phyloP scores from a whole-genome alignment of 768 basidiomycete genomes.

The Hypholoma fasciculare region DNA sequence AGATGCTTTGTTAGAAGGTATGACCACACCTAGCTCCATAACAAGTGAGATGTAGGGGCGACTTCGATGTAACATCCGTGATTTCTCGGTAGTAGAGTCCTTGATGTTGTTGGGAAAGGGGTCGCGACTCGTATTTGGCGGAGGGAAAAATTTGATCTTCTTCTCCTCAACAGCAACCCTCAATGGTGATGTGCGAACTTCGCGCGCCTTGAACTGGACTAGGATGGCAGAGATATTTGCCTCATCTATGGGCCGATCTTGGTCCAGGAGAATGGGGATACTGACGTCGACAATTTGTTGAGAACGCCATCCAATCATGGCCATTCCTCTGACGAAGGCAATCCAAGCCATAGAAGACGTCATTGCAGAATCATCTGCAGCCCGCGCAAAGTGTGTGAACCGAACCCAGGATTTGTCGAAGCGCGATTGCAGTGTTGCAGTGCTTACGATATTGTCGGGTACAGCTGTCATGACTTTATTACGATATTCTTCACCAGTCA shows the following conservation, averaged over 20 bases:
- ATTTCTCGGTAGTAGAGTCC: neutral
- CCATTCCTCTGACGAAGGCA: conserved; percentile 26
- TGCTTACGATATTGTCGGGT: conserved; percentile 20
- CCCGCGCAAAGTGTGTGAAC: conserved; percentile 31
- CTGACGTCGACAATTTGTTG: conserved; percentile 22
- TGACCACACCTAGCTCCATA: conserved; percentile 10
- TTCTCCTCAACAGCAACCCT: neutral
- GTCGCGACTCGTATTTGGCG: neutral
- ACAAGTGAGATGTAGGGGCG: conserved; percentile 15
- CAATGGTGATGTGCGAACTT: neutral
- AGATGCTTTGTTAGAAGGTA: neutral
- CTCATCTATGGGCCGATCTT: conserved; percentile 6
- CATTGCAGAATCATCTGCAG: conserved; percentile 19
- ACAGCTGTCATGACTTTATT: conserved; percentile 12
- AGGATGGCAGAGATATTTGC: conserved; percentile 14
- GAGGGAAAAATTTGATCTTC: conserved; percentile 8
- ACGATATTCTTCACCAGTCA: neutral
- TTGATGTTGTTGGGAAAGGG: neutral
- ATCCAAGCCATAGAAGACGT: conserved; percentile 15
- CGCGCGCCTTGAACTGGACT: conserved; percentile 11
- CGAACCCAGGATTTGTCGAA: conserved; percentile 24
- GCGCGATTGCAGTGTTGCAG: conserved; percentile 7
- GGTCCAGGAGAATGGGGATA: conserved; percentile 24
- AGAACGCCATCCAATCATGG: conserved; percentile 16
- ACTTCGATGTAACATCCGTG: neutral